Conservation (phyloP, 805 yeast species). For the Candida chilensis region DNA sequence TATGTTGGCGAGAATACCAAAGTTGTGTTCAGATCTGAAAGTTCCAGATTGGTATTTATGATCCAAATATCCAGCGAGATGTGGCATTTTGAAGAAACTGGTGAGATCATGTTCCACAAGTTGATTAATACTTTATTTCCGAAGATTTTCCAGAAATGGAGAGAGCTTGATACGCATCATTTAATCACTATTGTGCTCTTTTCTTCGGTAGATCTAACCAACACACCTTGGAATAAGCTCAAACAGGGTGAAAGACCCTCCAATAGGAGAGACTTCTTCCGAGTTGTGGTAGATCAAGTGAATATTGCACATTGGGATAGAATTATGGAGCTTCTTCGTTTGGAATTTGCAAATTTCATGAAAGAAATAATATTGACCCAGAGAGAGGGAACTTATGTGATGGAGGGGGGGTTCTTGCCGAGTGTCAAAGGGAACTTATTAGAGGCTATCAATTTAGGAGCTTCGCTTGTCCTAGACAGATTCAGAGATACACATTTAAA, state of each 20-base stretch:
- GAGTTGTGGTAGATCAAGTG: slow-evolving; percentile 94
- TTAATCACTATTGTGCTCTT: slow-evolving; percentile 82
- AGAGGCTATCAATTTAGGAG: slow-evolving; percentile 80
- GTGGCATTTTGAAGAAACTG: slow-evolving; percentile 98
- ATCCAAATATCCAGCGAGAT: slow-evolving; percentile 89
- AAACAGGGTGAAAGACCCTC: slow-evolving; percentile 65
- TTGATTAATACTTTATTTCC: slow-evolving; percentile 91
- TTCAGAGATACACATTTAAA: slow-evolving; percentile 80
- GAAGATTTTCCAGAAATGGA: slow-evolving; percentile 80
- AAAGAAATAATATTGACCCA: slow-evolving; percentile 54
- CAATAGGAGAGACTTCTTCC: slow-evolving; percentile 68
- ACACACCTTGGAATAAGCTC: slow-evolving; percentile 43
- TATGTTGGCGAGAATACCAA: slow-evolving; percentile 69
- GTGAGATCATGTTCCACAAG: slow-evolving; percentile 89
- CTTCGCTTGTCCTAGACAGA: slow-evolving; percentile 67
- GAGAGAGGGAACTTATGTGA: slow-evolving; percentile 23
- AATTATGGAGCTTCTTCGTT: slow-evolving; percentile 79
- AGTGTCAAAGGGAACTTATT: slow-evolving; percentile 83
- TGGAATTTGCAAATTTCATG: slow-evolving; percentile 78
- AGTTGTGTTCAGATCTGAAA: slow-evolving; percentile 82
- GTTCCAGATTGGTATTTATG: slow-evolving; percentile 74
- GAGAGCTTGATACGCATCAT: slow-evolving; percentile 81
- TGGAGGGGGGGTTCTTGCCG: slow-evolving; percentile 66
- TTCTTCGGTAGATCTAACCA: slow-evolving; percentile 63
- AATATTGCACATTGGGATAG: slow-evolving; percentile 84